A percentile compares a stretch with the other conserved stretches of the same genome.
These are phyloP conservation scores for Phoenix dactylifera DNA, from an alignment of 176 grass and related monocot genomes.

Conservation along the genomic window DNA sequence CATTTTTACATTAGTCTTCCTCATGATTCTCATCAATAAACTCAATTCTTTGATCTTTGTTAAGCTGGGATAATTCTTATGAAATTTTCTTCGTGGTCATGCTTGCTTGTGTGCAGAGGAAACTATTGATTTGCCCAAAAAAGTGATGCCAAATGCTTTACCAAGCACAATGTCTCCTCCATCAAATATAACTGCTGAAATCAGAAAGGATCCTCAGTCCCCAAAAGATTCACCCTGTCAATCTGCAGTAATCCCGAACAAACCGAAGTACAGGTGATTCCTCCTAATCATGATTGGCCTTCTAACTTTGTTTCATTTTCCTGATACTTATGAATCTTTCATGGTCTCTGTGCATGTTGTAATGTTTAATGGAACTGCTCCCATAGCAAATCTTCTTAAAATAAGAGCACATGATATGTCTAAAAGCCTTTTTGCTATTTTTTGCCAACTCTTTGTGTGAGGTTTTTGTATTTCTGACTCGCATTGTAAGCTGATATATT, in stretches of 20 bases:
- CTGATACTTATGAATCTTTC: no score
- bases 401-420: no score
- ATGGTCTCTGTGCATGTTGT: background rate
- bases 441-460: no score
- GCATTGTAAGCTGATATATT: no score
- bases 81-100: background rate
- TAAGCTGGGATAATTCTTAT: background rate
- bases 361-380: no score
- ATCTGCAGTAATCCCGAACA: conserved; percentile 12
- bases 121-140: conserved; percentile 14
- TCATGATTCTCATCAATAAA: no score
- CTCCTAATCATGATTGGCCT: background rate
- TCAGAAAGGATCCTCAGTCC: conserved; percentile 1
- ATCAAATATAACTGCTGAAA: conserved; percentile 10
- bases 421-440: no score
- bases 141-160: background rate
- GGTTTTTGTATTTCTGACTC: no score
- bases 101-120: conserved; percentile 23
- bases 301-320: background rate
- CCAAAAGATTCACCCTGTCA: conserved; percentile 12
- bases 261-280: conserved; percentile 34
- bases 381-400: no score
- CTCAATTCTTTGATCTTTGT: no score
- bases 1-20: no score
- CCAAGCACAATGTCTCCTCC: background rate